These are phyloP conservation scores for Zygoascus meyerae DNA, from an alignment of 1,139 yeast genomes.

Conservation along the genomic window DNA sequence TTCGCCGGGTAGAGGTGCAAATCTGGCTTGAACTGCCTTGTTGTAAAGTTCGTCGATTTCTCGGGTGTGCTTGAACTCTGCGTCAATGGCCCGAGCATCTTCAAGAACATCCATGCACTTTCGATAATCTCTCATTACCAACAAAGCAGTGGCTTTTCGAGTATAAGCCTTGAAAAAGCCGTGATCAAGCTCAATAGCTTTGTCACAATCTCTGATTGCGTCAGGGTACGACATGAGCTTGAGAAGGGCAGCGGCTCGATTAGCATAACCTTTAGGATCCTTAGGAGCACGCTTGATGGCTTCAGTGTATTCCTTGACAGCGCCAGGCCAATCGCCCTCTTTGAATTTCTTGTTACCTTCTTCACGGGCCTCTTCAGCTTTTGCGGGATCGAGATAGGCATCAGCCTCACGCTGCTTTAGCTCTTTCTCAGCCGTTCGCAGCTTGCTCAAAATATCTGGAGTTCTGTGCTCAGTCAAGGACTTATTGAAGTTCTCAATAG, in stretches of 20 bases:
- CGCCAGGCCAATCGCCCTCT: constrained; percentile 94
- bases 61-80: constrained; percentile 52
- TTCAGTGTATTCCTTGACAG: constrained; percentile 91
- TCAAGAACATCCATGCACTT: constrained; percentile 78
- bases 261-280: constrained; percentile 95
- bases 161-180: constrained; percentile 88
- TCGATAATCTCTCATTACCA: constrained; percentile 83
- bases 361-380: constrained; percentile 93
- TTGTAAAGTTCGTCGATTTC: constrained; percentile 82
- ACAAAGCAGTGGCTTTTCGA: constrained; percentile 92
- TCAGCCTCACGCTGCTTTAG: constrained; percentile 71
- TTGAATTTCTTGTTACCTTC: constrained; percentile 86
- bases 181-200: constrained; percentile 85
- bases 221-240: constrained; percentile 97
- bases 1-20: constrained; percentile 78
- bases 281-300: constrained; percentile 94
- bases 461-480: constrained; percentile 97
- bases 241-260: constrained; percentile 95
- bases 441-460: constrained; percentile 83
- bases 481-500: constrained; percentile 77
- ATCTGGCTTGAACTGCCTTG: constrained; percentile 75
- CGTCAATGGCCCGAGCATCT: constrained; percentile 69
- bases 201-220: constrained; percentile 86
- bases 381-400: constrained; percentile 78
- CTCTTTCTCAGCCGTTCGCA: constrained; percentile 82